Conservation (phyloP, 2,329 filamentous ascomycete species). For the Botrytis hyacinthi region DNA sequence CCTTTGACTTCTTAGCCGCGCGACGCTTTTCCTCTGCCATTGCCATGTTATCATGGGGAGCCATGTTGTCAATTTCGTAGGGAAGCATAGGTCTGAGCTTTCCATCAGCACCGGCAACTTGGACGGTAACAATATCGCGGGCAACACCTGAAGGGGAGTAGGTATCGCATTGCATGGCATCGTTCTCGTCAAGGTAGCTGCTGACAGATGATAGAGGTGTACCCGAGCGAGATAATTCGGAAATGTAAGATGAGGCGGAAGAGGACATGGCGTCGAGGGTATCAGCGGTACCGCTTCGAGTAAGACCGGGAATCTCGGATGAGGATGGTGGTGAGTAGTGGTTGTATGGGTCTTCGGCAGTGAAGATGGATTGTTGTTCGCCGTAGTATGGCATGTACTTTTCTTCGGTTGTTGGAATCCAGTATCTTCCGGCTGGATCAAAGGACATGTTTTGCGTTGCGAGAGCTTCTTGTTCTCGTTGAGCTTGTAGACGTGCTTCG, state of each 20-base stretch:
- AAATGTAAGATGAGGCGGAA: constrained; percentile 38
- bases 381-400: constrained; percentile 24
- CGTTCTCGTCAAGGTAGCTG: constrained; percentile 32
- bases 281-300: constrained; percentile 38
- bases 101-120: constrained; percentile 25
- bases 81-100: constrained; percentile 33
- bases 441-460: constrained; percentile 23
- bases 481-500: constrained; percentile 29
- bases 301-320: constrained; percentile 40
- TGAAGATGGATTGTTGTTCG: constrained; percentile 24
- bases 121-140: constrained; percentile 35
- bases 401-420: constrained; percentile 25
- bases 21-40: constrained; percentile 28
- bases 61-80: constrained; percentile 34
- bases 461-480: constrained; percentile 29
- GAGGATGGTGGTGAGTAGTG: constrained; percentile 39
- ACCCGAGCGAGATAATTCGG: constrained; percentile 33
- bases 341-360: constrained; percentile 24
- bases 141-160: constrained; percentile 22
- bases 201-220: constrained; percentile 40
- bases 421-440: constrained; percentile 33
- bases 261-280: constrained; percentile 36
- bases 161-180: constrained; percentile 18
- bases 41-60: constrained; percentile 23
- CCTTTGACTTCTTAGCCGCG: constrained; percentile 31